Evolutionary conservation across 257 asterid genomes (phyloP), one percentile per base, ranked within the genome.

Genomic region (Cinchona pubescens): DNA sequence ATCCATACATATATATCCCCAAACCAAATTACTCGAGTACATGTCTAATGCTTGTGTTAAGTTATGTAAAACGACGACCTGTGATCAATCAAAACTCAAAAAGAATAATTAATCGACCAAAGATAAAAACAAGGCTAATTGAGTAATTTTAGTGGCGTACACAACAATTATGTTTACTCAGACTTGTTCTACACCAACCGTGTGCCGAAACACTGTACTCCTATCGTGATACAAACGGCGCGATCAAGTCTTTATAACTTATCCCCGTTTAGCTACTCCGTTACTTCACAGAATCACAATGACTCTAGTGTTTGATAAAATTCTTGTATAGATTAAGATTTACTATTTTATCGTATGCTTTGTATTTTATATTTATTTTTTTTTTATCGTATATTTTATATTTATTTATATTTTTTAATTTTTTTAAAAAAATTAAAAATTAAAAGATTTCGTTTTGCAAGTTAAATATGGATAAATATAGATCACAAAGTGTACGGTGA

Each of bases 141-240:
- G 67, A 35, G 76, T 78, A 49, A 70, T 45, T 74, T 74, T 42
- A 30, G 19, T 8, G 3, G 18, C 27, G n/a, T 1, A 71, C 73
- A 51, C 83, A 65, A 78, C 68, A 70, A 63, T 70, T 30, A 21
- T 38, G 82, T 80, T 45, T 75, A 65, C 64, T n/a, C n/a, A n/a
- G 56, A 75, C 79, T 76, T 70, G 78, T 51, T 70, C 58, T 46
- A 16, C 56, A 77, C 78, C 78, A 71, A 48, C 16, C 48, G 25
- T 35, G 7, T 69, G 6, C 73, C 51, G 78, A n/a, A n/a, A 61
- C 12, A 23, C 40, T 34, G 37, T 1, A 6, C 38, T 49, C 56
- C 56, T 16, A 46, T 65, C 77, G 74, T 78, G 38, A 64, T 58
- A 61, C 34, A 37, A 72, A 72, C 73, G 81, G 73, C 77, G 38